Evolutionary conservation across 768 basidiomycete species (phyloP), one percentile per base, ranked within the genome.

Genomic region (Leccinum variicolor): DNA sequence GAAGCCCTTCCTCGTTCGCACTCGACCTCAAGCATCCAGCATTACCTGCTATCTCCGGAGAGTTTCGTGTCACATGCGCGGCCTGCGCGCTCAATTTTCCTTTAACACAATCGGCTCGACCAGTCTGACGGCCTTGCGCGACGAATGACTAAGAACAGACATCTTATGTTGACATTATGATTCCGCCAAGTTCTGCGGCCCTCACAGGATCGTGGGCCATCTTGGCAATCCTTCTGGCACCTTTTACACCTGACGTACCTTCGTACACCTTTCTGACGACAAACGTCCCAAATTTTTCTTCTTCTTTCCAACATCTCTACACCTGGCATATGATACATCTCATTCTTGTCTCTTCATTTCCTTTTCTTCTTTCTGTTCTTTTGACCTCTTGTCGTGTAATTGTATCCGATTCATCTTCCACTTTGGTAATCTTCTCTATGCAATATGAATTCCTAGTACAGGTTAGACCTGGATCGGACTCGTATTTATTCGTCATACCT

Each of bases 11-110:
- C 75, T 19, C 77, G 78, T 49, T 75, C 78, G 41, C 76, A 75
- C 6, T 84, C 84, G 15, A 78, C 76, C 3, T 84, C 84, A 31
- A 84, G 80, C 63, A 73, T 87, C 11, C 82, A 83, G 58, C 81
- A 78, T 29, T 74, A 80, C 54, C 61, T 84, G 21, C 69, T 73
- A 70, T 56, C 77, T 61, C 67, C 68, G 34, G 67, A 60, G 50
- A 64, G 53, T 29, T 73, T 66, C 34, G 58, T 66, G 52, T 53
- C 62, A 48, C 53, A 62, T 52, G 61, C 69, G 45, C 31, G 61
- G 65, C 51, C 1, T 58, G 39, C 65, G 66, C 50, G 59, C 65
- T 45, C 70, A 69, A 19, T 75, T 71, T 34, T 53, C 66, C 39
- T 50, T 31, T 36, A 64, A 62, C 26, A 59, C 72, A 53, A 66